These are phyloP conservation scores for Galeopsis tetrahit DNA, from an alignment of 257 asterid species.

Conservation along the genomic window DNA sequence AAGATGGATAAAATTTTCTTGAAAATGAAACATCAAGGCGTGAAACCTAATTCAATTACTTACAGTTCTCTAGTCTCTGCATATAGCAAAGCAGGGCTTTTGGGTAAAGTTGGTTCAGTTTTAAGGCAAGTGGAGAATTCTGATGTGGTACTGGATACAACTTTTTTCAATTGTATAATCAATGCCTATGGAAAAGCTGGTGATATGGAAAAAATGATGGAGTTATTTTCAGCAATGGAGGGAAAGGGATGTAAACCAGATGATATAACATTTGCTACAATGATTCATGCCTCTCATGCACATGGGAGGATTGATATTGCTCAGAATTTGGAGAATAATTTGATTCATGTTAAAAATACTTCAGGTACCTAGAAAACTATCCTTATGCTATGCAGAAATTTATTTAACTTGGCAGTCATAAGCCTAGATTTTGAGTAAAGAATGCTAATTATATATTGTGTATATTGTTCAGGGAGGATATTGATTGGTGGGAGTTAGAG, in stretches of 20 bases:
- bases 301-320: constrained; percentile 76
- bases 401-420: background rate
- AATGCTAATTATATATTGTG: constrained; percentile 20
- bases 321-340: constrained; percentile 53
- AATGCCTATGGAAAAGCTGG: constrained; percentile 82
- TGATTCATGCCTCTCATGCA: constrained; percentile 64
- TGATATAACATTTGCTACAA: constrained; percentile 65
- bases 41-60: constrained; percentile 85
- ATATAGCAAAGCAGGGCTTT: constrained; percentile 65
- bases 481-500: constrained; percentile 30
- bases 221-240: constrained; percentile 66
- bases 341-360: constrained; percentile 36
- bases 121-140: constrained; percentile 82
- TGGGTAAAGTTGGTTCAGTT: constrained; percentile 65
- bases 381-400: background rate
- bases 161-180: constrained; percentile 77
- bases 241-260: constrained; percentile 74
- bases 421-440: constrained; percentile 5
- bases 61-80: constrained; percentile 78
- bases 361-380: constrained; percentile 35
- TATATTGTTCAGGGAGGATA: constrained; percentile 32
- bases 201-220: constrained; percentile 69
- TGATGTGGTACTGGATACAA: constrained; percentile 76
- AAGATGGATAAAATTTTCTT: constrained; percentile 82
- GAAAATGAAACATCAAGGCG: constrained; percentile 80